Conservation (phyloP, 768 basidiomycete species). For the Trametes villosa region DNA sequence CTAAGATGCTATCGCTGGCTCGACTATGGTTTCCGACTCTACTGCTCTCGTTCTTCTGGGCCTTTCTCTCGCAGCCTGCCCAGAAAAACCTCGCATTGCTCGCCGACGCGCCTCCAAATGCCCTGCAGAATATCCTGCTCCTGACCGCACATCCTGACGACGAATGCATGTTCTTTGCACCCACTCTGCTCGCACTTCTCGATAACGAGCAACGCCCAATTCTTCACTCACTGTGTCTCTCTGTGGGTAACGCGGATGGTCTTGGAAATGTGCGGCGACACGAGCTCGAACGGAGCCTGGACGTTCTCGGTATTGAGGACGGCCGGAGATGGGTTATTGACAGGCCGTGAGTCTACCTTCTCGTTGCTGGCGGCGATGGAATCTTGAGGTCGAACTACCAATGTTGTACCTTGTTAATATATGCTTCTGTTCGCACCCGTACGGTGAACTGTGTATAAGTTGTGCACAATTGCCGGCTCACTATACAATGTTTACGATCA, state of each 20-base stretch:
- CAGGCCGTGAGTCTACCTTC: conserved; percentile 60
- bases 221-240: conserved; percentile 69
- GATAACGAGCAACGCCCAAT: conserved; percentile 36
- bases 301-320: conserved; percentile 63
- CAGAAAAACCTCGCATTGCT: conserved; percentile 3
- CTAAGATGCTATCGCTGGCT: neutral
- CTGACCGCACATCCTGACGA: conserved; percentile 96
- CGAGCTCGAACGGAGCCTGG: conserved; percentile 69
- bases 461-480: too few relatives aligned
- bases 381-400: too few relatives aligned
- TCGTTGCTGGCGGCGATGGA: too few relatives aligned
- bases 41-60: conserved; percentile 3
- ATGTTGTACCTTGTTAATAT: too few relatives aligned
- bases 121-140: conserved; percentile 51
- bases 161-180: conserved; percentile 93
- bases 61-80: conserved; percentile 3
- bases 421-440: too few relatives aligned
- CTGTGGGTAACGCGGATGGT: conserved; percentile 79
- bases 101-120: neutral
- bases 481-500: too few relatives aligned
- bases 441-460: too few relatives aligned
- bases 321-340: conserved; percentile 65
- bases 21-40: conserved; percentile 3
- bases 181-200: conserved; percentile 67
- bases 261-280: conserved; percentile 59